phyloP scores from a whole-genome alignment of 1,139 yeast genomes.

The Wickerhamomyces sp. region DNA sequence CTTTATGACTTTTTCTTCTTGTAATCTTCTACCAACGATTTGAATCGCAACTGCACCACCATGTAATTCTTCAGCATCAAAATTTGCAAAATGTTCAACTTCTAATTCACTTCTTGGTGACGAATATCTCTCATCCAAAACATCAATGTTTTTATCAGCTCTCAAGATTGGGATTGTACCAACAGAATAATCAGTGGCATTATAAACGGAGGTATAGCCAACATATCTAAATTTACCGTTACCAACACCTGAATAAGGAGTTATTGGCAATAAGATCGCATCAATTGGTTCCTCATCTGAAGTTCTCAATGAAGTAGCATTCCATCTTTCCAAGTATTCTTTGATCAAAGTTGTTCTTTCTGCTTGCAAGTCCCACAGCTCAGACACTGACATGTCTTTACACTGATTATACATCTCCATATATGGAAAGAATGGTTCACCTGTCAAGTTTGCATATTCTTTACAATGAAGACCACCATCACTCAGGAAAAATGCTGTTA shows the following conservation, averaged over 20 bases:
- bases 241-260: conserved; percentile 38
- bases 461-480: conserved; percentile 35
- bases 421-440: conserved; percentile 37
- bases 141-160: conserved; percentile 32
- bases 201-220: conserved; percentile 53
- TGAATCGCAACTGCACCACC: conserved; percentile 45
- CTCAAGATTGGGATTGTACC: conserved; percentile 56
- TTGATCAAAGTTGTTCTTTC: conserved; percentile 32
- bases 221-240: conserved; percentile 18
- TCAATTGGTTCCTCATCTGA: conserved; percentile 40
- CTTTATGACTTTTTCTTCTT: conserved; percentile 40
- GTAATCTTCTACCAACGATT: conserved; percentile 37
- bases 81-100: conserved; percentile 21
- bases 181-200: conserved; percentile 52
- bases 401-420: conserved; percentile 32
- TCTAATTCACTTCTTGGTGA: conserved; percentile 19
- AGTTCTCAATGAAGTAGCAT: conserved; percentile 23
- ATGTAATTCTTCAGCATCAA: conserved; percentile 35
- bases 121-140: conserved; percentile 10
- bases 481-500: conserved; percentile 28
- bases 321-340: conserved; percentile 26
- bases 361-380: conserved; percentile 33
- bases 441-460: conserved; percentile 23
- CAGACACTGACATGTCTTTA: conserved; percentile 31
- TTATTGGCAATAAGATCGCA: conserved; percentile 41